These are phyloP conservation scores for Diaporthe citri DNA, from an alignment of 2,329 filamentous ascomycete genomes.

Conservation along the genomic window DNA sequence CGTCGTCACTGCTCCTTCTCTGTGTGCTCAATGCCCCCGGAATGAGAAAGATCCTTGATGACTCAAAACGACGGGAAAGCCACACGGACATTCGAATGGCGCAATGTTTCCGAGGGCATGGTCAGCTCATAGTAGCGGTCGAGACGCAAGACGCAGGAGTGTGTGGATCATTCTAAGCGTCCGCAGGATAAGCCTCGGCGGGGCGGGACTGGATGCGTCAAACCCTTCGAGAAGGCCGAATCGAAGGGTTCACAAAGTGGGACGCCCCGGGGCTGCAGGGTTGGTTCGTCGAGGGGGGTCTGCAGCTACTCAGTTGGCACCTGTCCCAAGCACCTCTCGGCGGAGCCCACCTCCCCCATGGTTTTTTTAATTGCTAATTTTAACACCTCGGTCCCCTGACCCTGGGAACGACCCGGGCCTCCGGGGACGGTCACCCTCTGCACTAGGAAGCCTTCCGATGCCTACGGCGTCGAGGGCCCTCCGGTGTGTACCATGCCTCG, in stretches of 20 bases:
- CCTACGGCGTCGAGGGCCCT: conserved; percentile 22
- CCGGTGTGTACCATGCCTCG: conserved; percentile 6
- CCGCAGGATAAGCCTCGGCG: conserved; percentile 30
- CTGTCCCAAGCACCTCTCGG: conserved; percentile 1
- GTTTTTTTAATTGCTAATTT: conserved; percentile 39
- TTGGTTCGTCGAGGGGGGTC: conserved; percentile 27
- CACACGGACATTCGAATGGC: conserved; percentile 29
- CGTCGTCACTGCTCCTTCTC: conserved; percentile 19
- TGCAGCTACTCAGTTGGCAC: conserved; percentile 12
- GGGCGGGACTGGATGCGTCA: conserved; percentile 33
- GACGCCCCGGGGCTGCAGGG: not conserved
- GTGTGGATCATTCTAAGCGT: conserved; percentile 35
- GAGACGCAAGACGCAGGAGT: conserved; percentile 40
- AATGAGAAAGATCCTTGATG: conserved; percentile 7
- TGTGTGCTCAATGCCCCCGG: conserved; percentile 2
- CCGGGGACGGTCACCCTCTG: conserved; percentile 29
- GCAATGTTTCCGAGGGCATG: conserved; percentile 28
- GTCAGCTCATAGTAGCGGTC: conserved; percentile 35
- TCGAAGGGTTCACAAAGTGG: conserved; percentile 33
- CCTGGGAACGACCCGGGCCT: conserved; percentile 29
- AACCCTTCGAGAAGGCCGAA: conserved; percentile 39
- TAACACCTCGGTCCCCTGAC: conserved; percentile 33
- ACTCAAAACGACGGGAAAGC: conserved; percentile 4
- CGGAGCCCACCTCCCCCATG: conserved; percentile 6
- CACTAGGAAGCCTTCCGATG: conserved; percentile 20